Conservation (phyloP, 148 eudicot species). For the Chenopodium berlandieri region DNA sequence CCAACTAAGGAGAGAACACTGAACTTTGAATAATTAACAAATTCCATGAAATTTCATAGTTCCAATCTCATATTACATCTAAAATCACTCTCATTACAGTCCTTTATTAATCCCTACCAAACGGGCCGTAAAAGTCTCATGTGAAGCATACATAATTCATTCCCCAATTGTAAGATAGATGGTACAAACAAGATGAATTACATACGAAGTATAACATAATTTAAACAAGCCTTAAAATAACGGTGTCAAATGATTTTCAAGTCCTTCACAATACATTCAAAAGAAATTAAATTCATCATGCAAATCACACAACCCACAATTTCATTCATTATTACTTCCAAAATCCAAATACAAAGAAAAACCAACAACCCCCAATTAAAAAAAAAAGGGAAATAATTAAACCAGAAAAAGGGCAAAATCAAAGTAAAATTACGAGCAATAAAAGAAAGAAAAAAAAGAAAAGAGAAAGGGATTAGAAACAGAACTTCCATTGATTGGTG, state of each 20-base stretch:
- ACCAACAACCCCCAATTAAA: not conserved
- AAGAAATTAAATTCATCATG: too few species aligned
- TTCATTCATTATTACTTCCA: not conserved
- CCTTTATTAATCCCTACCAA: not conserved
- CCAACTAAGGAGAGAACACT: not conserved
- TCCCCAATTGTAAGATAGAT: not conserved
- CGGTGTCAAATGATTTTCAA: too few species aligned
- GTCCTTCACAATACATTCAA: too few species aligned
- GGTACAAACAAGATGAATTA: not conserved
- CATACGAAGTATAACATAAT: not conserved
- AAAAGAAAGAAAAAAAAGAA: not conserved
- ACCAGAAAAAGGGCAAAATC: not conserved
- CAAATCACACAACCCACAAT: not conserved
- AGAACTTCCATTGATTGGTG: constrained; percentile 59
- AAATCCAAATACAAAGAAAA: not conserved
- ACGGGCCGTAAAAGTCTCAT: not conserved
- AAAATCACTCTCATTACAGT: not conserved
- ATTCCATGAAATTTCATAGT: too few species aligned
- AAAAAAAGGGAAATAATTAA: not conserved
- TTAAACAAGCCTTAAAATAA: not conserved
- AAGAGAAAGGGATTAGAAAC: not conserved
- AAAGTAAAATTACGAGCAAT: not conserved
- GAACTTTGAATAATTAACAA: not conserved
- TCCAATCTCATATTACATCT: not conserved
- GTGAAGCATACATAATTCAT: not conserved